Base-by-base conservation (phyloP, 2,329 filamentous ascomycete genomes). In the Whalleya microplaca region DNA sequence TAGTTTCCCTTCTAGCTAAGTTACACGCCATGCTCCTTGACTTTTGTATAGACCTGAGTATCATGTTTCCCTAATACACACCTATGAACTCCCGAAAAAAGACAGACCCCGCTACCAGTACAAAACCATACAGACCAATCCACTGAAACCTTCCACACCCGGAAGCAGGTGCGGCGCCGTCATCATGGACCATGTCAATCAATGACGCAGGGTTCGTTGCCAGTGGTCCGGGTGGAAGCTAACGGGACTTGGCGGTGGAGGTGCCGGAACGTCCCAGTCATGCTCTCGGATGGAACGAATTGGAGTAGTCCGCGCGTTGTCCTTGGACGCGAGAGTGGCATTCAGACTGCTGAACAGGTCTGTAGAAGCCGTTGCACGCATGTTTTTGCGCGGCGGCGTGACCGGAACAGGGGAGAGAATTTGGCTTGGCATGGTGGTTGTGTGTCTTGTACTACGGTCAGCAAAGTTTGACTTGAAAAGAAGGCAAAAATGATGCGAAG, bases 211-310 rank as follows among this genome's bases (percentile, higher is more conserved):
- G 20, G 69, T 68, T 37, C 72, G 70, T 51, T 79, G 75, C 82
- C 84, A 85, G 69, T 82, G 78, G 55, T 86, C 83, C 21, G 75
- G 71, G 27, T 82, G 79, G 67, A 86, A 87, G 73, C 82, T 83
- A 68, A 88, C 82, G 7, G 85, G 85, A 64, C 82, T 86, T 12
- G 85, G 84, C 19, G 85, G 85, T 12, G 85, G 85, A 41, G 85
- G 83, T 14, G 85, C 84, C n/a, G 85, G 85, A 19, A 87, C 84
- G 29, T 79, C 78, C 74, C 86, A 88, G 71, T 87, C 84, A 56
- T 82, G 75, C 65, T 85, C 81, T 61, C 76, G 77, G 64, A 84
- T 83, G 62, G 76, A 74, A 62, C 78, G 81, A 59, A 78, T 74
- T 0, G 82, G 80, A 2, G 78, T 77, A 57, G 74, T 69, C 18